Base-by-base conservation (phyloP, 208 protist species). In the Wallacemonas sp. region DNA sequence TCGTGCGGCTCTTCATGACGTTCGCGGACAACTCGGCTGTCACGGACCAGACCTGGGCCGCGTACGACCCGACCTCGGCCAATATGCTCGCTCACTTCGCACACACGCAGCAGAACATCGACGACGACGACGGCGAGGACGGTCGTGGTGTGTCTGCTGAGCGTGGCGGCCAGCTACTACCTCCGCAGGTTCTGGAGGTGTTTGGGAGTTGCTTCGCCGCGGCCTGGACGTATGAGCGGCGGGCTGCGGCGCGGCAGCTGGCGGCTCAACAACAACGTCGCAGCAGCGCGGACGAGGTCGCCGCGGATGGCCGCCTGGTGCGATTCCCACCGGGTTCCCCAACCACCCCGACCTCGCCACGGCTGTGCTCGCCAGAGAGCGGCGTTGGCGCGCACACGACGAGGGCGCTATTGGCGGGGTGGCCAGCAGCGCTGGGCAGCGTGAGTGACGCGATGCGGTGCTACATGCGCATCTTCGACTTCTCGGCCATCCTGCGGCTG, bases 371-470 rank as follows among this genome's bases (percentile, higher is more conserved):
- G 41, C 11, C 41, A n/a, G 16, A 47, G 41, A 47, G 34, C 8
- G 34, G 8, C 34, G 4, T 12, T 38, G 8, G 12, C 34, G 34
- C 34, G 34, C 34, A 38, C 34, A 38, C 34, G 34, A 4, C 36
- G 36, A 17, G 14, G 6, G 36, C 36, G 6, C 14, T 6, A 14
- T 41, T 14, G 6, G 36, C 19, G 17, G 26, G 21, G 9, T 58
- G 52, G 52, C 3, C 29, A 4, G 11, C 52, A 3, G 32, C 8
- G 23, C 11, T 58, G 56, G 24, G 48, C 44, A 39, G 47, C 46
- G 56, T 89, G 23, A 46, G 67, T 16, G 80, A 74, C 1, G 90
- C 87, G n/a, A 87, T 93, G 75, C 90, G 90, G 1, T 88, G 86
- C 64, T 87, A 88, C 75, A 66, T 88, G 44, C 56, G 71, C 33